A percentile compares a stretch with the other conserved stretches of the same genome.
Evolutionary conservation across 176 grass and related monocot genomes (phyloP).

Genomic region (Avena sativa): DNA sequence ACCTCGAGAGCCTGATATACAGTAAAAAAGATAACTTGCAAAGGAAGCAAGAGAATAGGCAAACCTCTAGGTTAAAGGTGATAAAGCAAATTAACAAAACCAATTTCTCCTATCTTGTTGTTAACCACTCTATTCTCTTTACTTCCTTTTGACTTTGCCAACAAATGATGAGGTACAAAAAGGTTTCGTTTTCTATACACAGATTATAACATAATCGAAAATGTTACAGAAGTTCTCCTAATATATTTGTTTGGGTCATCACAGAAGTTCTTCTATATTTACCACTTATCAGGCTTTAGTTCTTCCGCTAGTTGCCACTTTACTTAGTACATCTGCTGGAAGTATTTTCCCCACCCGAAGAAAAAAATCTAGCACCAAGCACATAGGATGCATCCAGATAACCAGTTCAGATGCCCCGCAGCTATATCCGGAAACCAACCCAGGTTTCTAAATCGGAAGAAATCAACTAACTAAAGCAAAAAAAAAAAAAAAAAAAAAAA

Average conservation of each 20-base stretch:
- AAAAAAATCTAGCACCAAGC: background rate
- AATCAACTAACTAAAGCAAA: background rate
- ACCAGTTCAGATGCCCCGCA: background rate
- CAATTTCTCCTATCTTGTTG: background rate
- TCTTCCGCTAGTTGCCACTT: background rate
- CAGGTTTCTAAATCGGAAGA: constrained; percentile 11
- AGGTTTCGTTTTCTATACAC: background rate
- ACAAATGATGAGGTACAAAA: background rate
- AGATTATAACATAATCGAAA: background rate
- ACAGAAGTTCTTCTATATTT: background rate
- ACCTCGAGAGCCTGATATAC: background rate
- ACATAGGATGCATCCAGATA: background rate
- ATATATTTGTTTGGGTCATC: background rate
- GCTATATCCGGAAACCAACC: background rate
- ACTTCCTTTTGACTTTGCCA: background rate
- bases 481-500: background rate
- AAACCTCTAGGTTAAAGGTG: constrained; percentile 11
- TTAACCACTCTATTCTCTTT: background rate
- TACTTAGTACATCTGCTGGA: background rate
- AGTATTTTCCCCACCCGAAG: background rate
- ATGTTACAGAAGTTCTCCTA: background rate
- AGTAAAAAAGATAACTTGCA: background rate
- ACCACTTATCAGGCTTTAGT: background rate
- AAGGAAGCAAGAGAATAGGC: background rate
- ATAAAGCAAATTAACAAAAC: constrained; percentile 1